Percentiles rank a stretch among this genome's conserved stretches.
Conservation (phyloP, 805 yeast species). For the Wickerhamomyces silvicola region DNA sequence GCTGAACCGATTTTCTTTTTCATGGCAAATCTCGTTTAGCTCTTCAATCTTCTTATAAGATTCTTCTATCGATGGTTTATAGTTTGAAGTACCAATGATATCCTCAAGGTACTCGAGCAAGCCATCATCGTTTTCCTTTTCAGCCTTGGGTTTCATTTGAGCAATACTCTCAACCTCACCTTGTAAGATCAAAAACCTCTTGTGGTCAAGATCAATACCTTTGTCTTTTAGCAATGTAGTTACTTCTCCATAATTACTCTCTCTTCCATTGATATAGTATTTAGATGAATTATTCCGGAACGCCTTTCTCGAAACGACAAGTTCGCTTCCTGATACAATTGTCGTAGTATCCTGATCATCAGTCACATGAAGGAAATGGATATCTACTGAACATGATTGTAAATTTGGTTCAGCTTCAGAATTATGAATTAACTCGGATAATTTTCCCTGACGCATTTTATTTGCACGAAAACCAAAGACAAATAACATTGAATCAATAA, state of each 20-base stretch:
- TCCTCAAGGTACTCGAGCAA: slow-evolving; percentile 91
- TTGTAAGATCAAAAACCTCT: slow-evolving; percentile 87
- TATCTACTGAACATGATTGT: slow-evolving; percentile 82
- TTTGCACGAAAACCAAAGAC: slow-evolving; percentile 96
- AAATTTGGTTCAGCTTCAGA: slow-evolving; percentile 67
- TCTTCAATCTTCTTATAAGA: slow-evolving; percentile 55
- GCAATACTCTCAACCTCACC: slow-evolving; percentile 99
- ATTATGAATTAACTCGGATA: slow-evolving; percentile 89
- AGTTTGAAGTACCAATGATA: slow-evolving; percentile 88
- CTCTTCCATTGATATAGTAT: slow-evolving; percentile 65
- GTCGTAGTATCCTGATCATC: slow-evolving; percentile 48
- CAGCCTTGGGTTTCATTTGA: slow-evolving; percentile 98
- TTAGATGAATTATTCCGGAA: slow-evolving; percentile 68
- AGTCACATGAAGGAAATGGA: slow-evolving; percentile 71
- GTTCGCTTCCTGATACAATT: slow-evolving; percentile 41
- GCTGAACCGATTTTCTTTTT: slow-evolving; percentile 72
- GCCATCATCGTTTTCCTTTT: slow-evolving; percentile 87
- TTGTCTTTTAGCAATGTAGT: slow-evolving; percentile 64
- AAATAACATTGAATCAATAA: slow-evolving; percentile 90
- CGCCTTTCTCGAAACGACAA: slow-evolving; percentile 79
- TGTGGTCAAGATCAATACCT: slow-evolving; percentile 93
- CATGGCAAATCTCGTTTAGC: slow-evolving; percentile 74
- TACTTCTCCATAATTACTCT: slow-evolving; percentile 73
- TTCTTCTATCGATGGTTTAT: slow-evolving; percentile 70
- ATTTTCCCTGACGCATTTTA: slow-evolving; percentile 92